Percentiles rank a stretch among this genome's conserved stretches.
These are phyloP conservation scores for Petunia hybrid DNA, from an alignment of 305 asterid genomes.

Conservation along the genomic window DNA sequence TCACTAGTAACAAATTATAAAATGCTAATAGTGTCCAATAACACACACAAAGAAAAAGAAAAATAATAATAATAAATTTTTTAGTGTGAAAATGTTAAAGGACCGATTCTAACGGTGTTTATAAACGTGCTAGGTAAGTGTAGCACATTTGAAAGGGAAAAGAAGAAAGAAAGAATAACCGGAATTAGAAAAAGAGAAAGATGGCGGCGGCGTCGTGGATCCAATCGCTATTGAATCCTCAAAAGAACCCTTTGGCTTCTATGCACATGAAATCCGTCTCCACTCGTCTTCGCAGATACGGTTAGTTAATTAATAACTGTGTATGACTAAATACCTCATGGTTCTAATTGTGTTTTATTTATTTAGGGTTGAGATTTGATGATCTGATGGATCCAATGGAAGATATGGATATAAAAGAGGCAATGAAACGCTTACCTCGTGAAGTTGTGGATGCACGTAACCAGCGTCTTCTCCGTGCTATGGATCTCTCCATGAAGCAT, in stretches of 20 bases:
- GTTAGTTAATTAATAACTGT: conserved; percentile 27
- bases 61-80: too few relatives aligned
- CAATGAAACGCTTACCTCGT: conserved; percentile 43
- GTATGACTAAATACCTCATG: background rate
- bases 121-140: background rate
- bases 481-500: conserved; percentile 52
- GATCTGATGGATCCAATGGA: conserved; percentile 49
- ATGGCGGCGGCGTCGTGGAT: conserved; percentile 43
- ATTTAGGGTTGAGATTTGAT: conserved; percentile 46
- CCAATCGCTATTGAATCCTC: conserved; percentile 34
- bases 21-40: too few relatives aligned
- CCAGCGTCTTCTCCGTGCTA: conserved; percentile 47
- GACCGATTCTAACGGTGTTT: background rate
- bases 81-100: background rate
- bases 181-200: background rate
- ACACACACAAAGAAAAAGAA: too few relatives aligned
- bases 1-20: too few relatives aligned
- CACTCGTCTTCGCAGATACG: conserved; percentile 46
- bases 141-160: background rate
- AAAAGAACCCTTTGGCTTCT: conserved; percentile 42
- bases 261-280: conserved; percentile 43
- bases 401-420: conserved; percentile 47
- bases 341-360: background rate
- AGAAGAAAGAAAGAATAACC: too few relatives aligned
- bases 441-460: conserved; percentile 47